Evolutionary conservation across 179 eudicot genomes (phyloP).

Genomic region (Amaranthus tricolor): DNA sequence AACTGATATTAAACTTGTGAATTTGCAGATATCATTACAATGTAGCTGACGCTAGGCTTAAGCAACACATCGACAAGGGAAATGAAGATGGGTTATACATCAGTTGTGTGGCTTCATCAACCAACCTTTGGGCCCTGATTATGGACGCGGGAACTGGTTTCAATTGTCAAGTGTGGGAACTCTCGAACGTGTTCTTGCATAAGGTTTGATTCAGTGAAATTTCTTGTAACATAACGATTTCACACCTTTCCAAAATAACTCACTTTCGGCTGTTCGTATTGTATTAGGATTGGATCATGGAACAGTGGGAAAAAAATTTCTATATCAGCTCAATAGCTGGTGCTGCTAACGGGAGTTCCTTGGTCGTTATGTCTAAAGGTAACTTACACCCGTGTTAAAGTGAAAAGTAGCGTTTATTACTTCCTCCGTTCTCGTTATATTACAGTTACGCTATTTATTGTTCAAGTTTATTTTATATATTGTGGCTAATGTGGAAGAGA

Average conservation of each 20-base stretch:
- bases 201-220: slow-evolving; percentile 41
- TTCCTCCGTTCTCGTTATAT: background rate
- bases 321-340: slow-evolving; percentile 89
- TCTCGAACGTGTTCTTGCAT: slow-evolving; percentile 67
- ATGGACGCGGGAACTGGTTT: slow-evolving; percentile 92
- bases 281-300: slow-evolving; percentile 85
- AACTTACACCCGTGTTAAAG: slow-evolving; percentile 2
- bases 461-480: too few relatives aligned
- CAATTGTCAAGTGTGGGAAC: slow-evolving; percentile 64
- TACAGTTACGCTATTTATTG: too few relatives aligned
- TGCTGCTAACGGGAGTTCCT: slow-evolving; percentile 68
- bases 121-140: slow-evolving; percentile 76
- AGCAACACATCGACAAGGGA: slow-evolving; percentile 77
- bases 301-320: slow-evolving; percentile 85
- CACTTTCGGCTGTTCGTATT: slow-evolving; percentile 3
- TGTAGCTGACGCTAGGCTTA: slow-evolving; percentile 70
- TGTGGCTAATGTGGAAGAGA: too few relatives aligned
- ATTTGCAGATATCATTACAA: slow-evolving; percentile 71
- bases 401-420: background rate
- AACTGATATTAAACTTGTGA: background rate
- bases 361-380: slow-evolving; percentile 92
- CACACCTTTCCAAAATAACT: slow-evolving; percentile 10
- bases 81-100: slow-evolving; percentile 66
- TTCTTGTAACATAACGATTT: slow-evolving; percentile 6
- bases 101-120: slow-evolving; percentile 71